A percentile compares a stretch with the other conserved stretches of the same genome.
Conservation (phyloP, 2,329 filamentous ascomycete genomes). For the Simplicillium aogashimaense region DNA sequence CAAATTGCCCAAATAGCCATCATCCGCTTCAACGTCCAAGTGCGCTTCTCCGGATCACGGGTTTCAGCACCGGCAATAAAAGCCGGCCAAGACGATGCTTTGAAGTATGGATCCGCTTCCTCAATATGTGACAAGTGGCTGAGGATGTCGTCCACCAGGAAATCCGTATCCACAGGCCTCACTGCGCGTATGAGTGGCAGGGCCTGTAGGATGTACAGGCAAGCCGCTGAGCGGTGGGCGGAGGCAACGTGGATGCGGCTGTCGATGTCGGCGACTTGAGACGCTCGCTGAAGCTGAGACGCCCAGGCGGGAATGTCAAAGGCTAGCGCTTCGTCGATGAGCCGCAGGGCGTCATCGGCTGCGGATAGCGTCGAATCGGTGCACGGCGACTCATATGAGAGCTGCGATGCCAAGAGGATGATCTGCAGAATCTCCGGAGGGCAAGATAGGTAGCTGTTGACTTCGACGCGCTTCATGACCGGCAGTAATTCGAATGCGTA, state of each 20-base stretch:
- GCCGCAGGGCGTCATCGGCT: slow-evolving; percentile 24
- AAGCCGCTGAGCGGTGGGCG: slow-evolving; percentile 35
- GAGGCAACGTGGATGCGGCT: slow-evolving; percentile 32
- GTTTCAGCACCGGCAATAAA: slow-evolving; percentile 49
- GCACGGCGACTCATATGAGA: slow-evolving; percentile 26
- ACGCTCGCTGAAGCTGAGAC: slow-evolving; percentile 21
- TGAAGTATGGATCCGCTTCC: slow-evolving; percentile 41
- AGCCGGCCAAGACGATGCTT: slow-evolving; percentile 49
- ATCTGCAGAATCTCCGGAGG: slow-evolving; percentile 32
- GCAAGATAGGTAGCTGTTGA: slow-evolving; percentile 31
- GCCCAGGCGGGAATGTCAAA: slow-evolving; percentile 35
- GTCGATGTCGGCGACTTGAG: slow-evolving; percentile 26
- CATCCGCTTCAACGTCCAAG: slow-evolving; percentile 40
- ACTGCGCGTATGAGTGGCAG: slow-evolving; percentile 26
- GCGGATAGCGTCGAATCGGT: slow-evolving; percentile 19
- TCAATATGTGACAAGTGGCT: slow-evolving; percentile 38
- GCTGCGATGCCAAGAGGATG: slow-evolving; percentile 31
- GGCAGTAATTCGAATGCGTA: slow-evolving; percentile 27
- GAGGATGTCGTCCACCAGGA: slow-evolving; percentile 39
- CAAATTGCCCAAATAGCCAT: slow-evolving; percentile 32
- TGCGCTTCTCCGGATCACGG: slow-evolving; percentile 31
- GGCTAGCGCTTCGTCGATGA: slow-evolving; percentile 29
- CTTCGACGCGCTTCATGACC: slow-evolving; percentile 29
- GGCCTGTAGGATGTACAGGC: slow-evolving; percentile 34
- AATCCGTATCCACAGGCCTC: slow-evolving; percentile 26